Percentiles rank a stretch among this genome's conserved stretches.
These are phyloP conservation scores for Pseudophaeomoniella oleicola DNA, from an alignment of 2,329 filamentous ascomycete genomes.

Conservation along the genomic window DNA sequence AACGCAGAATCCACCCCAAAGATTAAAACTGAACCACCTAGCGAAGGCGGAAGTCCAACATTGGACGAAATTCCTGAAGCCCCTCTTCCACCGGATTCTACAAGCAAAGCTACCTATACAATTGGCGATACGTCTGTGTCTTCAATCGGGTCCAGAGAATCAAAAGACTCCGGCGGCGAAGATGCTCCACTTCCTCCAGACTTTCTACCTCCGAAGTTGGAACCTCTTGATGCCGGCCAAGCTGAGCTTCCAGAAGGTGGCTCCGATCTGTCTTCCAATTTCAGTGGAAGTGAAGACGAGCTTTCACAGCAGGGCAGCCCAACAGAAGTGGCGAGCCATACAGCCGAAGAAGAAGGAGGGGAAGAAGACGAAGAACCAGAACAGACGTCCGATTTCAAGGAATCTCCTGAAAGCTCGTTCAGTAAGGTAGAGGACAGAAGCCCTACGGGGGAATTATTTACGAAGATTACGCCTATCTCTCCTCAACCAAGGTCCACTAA, in stretches of 20 bases:
- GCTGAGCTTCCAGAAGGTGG: slow-evolving; percentile 16
- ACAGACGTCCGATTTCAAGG: slow-evolving; percentile 20
- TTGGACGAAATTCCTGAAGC: slow-evolving; percentile 18
- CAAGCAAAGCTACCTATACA: slow-evolving; percentile 29
- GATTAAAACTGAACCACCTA: slow-evolving; percentile 19
- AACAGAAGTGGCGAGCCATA: slow-evolving; percentile 14
- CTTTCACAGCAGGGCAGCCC: slow-evolving; percentile 24
- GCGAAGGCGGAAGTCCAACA: slow-evolving; percentile 15
- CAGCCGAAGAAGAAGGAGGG: slow-evolving; percentile 5
- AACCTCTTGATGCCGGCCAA: slow-evolving; percentile 1
- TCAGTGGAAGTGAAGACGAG: slow-evolving; percentile 31
- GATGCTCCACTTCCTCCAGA: slow-evolving; percentile 15
- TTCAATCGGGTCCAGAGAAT: slow-evolving; percentile 25
- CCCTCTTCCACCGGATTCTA: slow-evolving; percentile 32
- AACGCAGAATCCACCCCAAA: slow-evolving; percentile 12
- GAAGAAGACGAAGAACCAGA: slow-evolving; percentile 9
- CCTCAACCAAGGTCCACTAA: slow-evolving; percentile 11
- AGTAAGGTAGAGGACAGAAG: slow-evolving; percentile 20
- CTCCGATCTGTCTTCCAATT: slow-evolving; percentile 22
- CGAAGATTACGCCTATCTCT: slow-evolving; percentile 18
- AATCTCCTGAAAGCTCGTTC: slow-evolving; percentile 30
- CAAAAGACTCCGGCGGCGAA: slow-evolving; percentile 15
- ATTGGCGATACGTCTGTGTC: slow-evolving; percentile 34
- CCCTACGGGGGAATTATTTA: slow-evolving; percentile 25
- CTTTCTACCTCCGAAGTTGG: slow-evolving; percentile 3